Evolutionary conservation across 208 protist genomes (phyloP).

Genomic region (Leishmania aethiopica): DNA sequence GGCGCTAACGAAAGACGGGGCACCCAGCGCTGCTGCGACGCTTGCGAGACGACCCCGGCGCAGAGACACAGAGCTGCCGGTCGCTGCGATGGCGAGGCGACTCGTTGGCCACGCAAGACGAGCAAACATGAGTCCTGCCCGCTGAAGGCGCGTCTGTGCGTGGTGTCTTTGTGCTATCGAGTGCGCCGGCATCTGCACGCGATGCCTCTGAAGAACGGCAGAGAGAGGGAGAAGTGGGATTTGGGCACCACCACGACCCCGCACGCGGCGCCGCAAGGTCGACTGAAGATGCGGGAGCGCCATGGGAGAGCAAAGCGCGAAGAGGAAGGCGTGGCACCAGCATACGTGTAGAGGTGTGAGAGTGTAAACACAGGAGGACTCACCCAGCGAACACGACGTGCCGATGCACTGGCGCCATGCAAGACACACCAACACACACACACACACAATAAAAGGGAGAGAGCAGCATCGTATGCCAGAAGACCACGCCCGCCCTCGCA

Average conservation of each 20-base stretch:
- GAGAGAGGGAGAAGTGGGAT: background rate
- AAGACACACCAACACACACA: background rate
- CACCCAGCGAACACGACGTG: background rate
- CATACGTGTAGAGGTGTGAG: background rate
- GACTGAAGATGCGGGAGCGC: background rate
- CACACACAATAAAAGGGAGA: background rate
- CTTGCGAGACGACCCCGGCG: background rate
- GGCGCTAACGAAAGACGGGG: background rate
- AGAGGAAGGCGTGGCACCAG: background rate
- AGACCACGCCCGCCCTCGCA: background rate
- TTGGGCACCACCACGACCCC: background rate
- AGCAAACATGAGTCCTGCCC: background rate
- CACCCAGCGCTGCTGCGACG: background rate
- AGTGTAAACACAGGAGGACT: background rate
- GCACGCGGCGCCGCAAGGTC: background rate
- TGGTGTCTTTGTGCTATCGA: background rate
- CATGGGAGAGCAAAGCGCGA: background rate
- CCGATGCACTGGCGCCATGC: background rate
- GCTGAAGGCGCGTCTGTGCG: background rate
- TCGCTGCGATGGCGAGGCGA: background rate
- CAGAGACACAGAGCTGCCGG: background rate
- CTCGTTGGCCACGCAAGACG: background rate
- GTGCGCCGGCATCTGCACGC: background rate
- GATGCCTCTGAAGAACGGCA: background rate
- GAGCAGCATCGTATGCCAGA: background rate